Conservation (phyloP, 257 asterid genomes). For the Parsonsia alboflavescens region DNA sequence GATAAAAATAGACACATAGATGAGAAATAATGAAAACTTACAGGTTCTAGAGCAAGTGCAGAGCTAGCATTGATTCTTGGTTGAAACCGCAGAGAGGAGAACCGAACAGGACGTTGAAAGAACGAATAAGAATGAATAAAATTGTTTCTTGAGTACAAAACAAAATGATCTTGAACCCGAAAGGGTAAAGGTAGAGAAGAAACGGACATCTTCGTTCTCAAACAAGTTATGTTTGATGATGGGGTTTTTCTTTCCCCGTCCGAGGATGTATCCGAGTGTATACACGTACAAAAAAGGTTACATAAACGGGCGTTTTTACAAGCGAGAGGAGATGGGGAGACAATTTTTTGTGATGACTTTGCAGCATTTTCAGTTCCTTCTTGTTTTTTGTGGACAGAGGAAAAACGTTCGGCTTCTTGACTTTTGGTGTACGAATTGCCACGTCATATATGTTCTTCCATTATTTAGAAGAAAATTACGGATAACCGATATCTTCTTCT, state of each 20-base stretch:
- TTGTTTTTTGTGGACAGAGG: slow-evolving; percentile 32
- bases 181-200: slow-evolving; percentile 36
- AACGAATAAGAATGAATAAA: slow-evolving; percentile 27
- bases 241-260: slow-evolving; percentile 18
- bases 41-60: slow-evolving; percentile 54
- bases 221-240: slow-evolving; percentile 6
- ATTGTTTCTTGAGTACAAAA: slow-evolving; percentile 25
- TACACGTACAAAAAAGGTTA: slow-evolving; percentile 37
- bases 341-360: slow-evolving; percentile 35
- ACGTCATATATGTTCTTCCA: no score
- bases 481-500: no score
- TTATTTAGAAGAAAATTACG: no score
- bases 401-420: neutral
- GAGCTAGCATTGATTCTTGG: slow-evolving; percentile 53
- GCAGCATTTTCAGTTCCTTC: slow-evolving; percentile 33
- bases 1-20: neutral
- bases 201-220: slow-evolving; percentile 29
- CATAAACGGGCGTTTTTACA: slow-evolving; percentile 58
- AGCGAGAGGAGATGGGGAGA: slow-evolving; percentile 42
- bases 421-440: neutral
- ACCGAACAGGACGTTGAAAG: slow-evolving; percentile 21
- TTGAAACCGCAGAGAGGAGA: slow-evolving; percentile 19
- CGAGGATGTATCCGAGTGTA: slow-evolving; percentile 29
- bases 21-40: slow-evolving; percentile 25
- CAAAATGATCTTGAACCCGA: slow-evolving; percentile 28